A percentile compares a stretch with the other conserved stretches of the same genome.
These are phyloP conservation scores for Magnusiomyces sp. DNA, from an alignment of 1,139 yeast species.

Conservation along the genomic window DNA sequence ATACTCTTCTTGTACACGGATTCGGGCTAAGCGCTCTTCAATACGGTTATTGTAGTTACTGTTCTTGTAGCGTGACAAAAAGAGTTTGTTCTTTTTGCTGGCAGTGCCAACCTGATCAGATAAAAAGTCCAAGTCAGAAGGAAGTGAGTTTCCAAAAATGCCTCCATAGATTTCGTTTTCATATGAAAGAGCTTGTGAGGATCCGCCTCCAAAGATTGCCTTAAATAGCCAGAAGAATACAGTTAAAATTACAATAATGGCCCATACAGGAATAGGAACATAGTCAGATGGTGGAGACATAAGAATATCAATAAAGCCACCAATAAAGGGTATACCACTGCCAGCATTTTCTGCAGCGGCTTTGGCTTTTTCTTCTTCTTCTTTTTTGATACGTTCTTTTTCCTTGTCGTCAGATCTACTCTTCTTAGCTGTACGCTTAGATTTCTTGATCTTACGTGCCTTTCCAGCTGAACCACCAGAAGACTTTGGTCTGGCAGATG, in stretches of 20 bases:
- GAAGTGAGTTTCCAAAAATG: background rate
- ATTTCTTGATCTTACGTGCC: slow-evolving; percentile 21
- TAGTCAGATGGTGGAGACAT: slow-evolving; percentile 14
- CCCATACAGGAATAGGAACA: slow-evolving; percentile 20
- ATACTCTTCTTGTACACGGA: slow-evolving; percentile 44
- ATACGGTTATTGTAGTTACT: background rate
- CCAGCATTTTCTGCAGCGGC: slow-evolving; percentile 3
- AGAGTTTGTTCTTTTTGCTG: background rate
- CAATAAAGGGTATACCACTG: slow-evolving; percentile 3
- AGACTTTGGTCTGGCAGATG: slow-evolving; percentile 27
- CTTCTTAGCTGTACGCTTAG: slow-evolving; percentile 7
- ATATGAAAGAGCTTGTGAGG: background rate
- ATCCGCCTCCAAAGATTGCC: slow-evolving; percentile 14
- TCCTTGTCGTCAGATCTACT: background rate
- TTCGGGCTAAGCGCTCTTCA: slow-evolving; percentile 11
- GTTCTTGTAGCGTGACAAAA: background rate
- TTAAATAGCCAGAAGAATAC: slow-evolving; percentile 21
- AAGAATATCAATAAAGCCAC: slow-evolving; percentile 8
- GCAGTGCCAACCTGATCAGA: slow-evolving; percentile 12
- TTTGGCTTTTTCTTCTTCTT: slow-evolving; percentile 1
- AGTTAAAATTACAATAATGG: slow-evolving; percentile 15
- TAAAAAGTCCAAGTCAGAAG: background rate
- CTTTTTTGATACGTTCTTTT: background rate
- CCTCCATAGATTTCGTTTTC: background rate
- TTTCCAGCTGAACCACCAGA: slow-evolving; percentile 19